These are phyloP conservation scores for Rhododendron ferrugineum DNA, from an alignment of 148 eudicot species.

Conservation along the genomic window DNA sequence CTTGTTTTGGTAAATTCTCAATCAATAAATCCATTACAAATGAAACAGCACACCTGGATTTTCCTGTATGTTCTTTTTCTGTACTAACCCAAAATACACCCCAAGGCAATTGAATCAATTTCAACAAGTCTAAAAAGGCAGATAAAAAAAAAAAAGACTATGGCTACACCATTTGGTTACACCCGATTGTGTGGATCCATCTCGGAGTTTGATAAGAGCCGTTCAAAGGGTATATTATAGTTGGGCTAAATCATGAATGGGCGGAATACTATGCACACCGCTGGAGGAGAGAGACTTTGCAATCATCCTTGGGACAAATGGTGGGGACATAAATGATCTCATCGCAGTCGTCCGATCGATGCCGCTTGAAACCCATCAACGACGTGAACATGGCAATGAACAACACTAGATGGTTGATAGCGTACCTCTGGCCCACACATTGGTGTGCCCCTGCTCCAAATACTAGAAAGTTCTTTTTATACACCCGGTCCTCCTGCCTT, in stretches of 20 bases:
- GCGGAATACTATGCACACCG: conserved; percentile 22
- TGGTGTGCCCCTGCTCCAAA: conserved; percentile 90
- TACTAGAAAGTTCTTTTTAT: conserved; percentile 58
- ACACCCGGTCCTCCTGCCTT: conserved; percentile 58
- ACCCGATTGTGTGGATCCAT: background rate
- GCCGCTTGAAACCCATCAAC: conserved; percentile 62
- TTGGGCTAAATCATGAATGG: conserved; percentile 11
- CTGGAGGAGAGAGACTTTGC: conserved; percentile 45
- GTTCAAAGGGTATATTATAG: background rate
- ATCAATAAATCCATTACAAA: background rate
- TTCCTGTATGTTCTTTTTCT: background rate
- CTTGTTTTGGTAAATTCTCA: background rate
- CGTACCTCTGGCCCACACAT: conserved; percentile 87
- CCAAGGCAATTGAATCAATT: background rate
- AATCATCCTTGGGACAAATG: conserved; percentile 81
- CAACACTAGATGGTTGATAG: conserved; percentile 55
- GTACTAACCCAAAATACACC: background rate
- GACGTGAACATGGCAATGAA: conserved; percentile 66
- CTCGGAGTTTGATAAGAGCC: background rate
- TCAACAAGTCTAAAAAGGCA: background rate
- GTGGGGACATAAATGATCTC: conserved; percentile 66
- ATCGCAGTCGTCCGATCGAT: conserved; percentile 71
- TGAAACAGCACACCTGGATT: background rate
- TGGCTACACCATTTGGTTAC: background rate
- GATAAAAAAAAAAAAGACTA: background rate